Percentiles rank a stretch among this genome's conserved stretches.
Evolutionary conservation across 2,329 filamentous ascomycete species (phyloP).

Genomic region (Trichoderma gracile): DNA sequence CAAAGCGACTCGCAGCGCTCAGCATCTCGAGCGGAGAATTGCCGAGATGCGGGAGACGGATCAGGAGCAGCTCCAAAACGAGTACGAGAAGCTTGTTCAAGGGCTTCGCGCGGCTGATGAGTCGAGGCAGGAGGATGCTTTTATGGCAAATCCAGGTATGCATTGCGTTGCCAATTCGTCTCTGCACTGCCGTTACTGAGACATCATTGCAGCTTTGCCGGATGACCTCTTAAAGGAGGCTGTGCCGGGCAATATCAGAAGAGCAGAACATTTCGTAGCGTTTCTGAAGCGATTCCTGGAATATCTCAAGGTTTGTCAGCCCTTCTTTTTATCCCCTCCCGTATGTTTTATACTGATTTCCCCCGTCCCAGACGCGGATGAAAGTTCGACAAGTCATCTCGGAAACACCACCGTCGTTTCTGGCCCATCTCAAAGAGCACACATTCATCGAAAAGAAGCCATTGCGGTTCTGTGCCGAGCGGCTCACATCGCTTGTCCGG

Average conservation of each 20-base stretch:
- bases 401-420: constrained; percentile 91
- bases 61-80: constrained; percentile 88
- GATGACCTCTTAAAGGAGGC: constrained; percentile 95
- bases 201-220: constrained; percentile 64
- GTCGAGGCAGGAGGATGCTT: constrained; percentile 87
- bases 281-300: constrained; percentile 97
- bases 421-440: constrained; percentile 88
- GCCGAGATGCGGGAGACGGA: constrained; percentile 95
- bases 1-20: constrained; percentile 85
- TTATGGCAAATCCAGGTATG: constrained; percentile 85
- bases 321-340: no score
- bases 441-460: constrained; percentile 98
- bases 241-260: constrained; percentile 91
- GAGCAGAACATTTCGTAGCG: constrained; percentile 92
- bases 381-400: constrained; percentile 97
- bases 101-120: constrained; percentile 86
- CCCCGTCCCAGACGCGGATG: constrained; percentile 74
- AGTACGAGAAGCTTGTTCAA: constrained; percentile 94
- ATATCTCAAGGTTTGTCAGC: constrained; percentile 69
- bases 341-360: no score
- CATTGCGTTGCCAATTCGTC: neutral
- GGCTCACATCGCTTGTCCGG: constrained; percentile 88
- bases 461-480: constrained; percentile 89
- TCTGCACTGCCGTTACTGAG: neutral
- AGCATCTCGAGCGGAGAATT: constrained; percentile 88